Evolutionary conservation across 2,329 filamentous ascomycete species (phyloP).

Genomic region (Aureobasidium namibiae): DNA sequence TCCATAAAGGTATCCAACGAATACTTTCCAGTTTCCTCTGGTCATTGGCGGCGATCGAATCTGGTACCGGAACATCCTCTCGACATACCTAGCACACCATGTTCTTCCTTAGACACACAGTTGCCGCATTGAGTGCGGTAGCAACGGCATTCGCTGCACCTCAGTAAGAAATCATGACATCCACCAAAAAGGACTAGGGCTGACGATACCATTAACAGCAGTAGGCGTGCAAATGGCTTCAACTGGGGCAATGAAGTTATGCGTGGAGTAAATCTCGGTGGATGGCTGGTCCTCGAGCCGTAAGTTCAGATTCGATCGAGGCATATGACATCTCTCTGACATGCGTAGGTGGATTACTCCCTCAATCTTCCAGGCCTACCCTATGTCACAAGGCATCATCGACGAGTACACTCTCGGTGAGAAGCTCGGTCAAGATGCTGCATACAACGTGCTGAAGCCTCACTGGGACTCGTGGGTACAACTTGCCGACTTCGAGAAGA

Average conservation of each 20-base stretch:
- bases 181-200: neutral
- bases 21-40: neutral
- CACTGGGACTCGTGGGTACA: constrained; percentile 46
- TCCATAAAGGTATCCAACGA: neutral
- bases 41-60: neutral
- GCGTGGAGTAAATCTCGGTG: constrained; percentile 43
- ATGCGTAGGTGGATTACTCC: constrained; percentile 45
- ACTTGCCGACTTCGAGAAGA: constrained; percentile 47
- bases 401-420: constrained; percentile 47
- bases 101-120: constrained; percentile 20
- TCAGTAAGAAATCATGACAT: constrained; percentile 17
- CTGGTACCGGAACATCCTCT: neutral
- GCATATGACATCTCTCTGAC: neutral
- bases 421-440: constrained; percentile 39
- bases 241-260: constrained; percentile 43
- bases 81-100: constrained; percentile 17
- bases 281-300: constrained; percentile 43
- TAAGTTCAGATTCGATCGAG: constrained; percentile 19
- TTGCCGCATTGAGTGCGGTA: constrained; percentile 22
- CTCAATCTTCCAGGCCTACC: constrained; percentile 41
- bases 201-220: neutral
- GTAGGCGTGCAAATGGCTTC: constrained; percentile 26
- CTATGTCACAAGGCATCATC: constrained; percentile 28
- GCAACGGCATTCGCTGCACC: constrained; percentile 20
- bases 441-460: constrained; percentile 35